These are phyloP conservation scores for Rhazya stricta DNA, from an alignment of 257 asterid genomes.

Conservation along the genomic window DNA sequence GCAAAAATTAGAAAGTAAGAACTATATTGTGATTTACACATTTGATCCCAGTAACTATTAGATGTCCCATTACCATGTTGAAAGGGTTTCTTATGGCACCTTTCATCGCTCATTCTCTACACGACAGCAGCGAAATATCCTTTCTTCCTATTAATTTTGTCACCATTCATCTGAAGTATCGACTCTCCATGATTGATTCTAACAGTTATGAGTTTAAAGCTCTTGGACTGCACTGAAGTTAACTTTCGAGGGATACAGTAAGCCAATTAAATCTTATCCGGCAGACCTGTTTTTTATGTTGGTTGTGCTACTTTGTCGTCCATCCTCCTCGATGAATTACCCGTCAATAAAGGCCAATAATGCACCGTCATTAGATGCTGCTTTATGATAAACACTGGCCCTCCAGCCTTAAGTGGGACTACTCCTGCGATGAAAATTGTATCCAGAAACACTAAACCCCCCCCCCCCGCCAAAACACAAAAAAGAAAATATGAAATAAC, in stretches of 20 bases:
- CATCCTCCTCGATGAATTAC: slow-evolving; percentile 90
- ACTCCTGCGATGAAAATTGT: neutral
- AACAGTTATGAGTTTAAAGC: slow-evolving; percentile 94
- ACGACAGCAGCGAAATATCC: too few species aligned
- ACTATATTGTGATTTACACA: too few species aligned
- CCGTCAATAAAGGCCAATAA: slow-evolving; percentile 78
- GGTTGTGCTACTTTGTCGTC: slow-evolving; percentile 63
- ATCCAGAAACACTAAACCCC: too few species aligned
- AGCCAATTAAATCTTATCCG: slow-evolving; percentile 64
- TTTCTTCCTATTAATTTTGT: neutral
- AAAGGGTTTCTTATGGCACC: neutral
- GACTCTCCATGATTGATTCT: slow-evolving; percentile 19
- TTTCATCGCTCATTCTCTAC: too few species aligned
- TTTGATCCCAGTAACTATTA: neutral
- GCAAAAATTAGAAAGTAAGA: neutral
- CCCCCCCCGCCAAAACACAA: too few species aligned
- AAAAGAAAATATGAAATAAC: too few species aligned
- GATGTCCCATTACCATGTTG: neutral
- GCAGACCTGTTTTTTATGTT: slow-evolving; percentile 70
- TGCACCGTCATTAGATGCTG: neutral
- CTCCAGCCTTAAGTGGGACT: neutral
- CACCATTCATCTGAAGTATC: neutral
- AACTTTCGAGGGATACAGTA: slow-evolving; percentile 82
- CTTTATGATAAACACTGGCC: slow-evolving; percentile 7
- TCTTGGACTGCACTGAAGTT: slow-evolving; percentile 76